phyloP scores from a whole-genome alignment of 2,329 filamentous ascomycete genomes.

The Magnaporthales sp. region DNA sequence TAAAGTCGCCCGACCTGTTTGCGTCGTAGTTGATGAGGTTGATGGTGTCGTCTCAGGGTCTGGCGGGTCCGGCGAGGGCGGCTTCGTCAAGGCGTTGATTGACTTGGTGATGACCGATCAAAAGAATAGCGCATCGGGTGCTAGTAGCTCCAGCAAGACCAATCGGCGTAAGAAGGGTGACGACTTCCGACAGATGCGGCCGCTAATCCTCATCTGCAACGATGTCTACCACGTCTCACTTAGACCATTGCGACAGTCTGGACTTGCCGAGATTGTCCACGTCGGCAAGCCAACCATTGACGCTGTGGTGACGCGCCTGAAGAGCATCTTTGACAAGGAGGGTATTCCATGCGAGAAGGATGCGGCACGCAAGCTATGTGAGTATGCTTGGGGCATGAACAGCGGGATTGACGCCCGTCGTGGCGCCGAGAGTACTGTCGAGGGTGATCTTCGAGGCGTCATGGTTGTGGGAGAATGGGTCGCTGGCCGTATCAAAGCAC shows the following conservation, averaged over 20 bases:
- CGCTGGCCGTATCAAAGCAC: slow-evolving; percentile 56
- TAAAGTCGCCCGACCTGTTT: slow-evolving; percentile 78
- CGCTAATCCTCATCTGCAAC: slow-evolving; percentile 91
- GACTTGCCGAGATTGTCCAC: slow-evolving; percentile 80
- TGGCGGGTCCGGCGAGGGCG: slow-evolving; percentile 72
- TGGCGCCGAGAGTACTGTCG: slow-evolving; percentile 58
- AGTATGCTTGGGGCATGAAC: slow-evolving; percentile 73
- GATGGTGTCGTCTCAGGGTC: slow-evolving; percentile 85
- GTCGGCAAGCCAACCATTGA: slow-evolving; percentile 84
- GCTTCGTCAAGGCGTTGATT: slow-evolving; percentile 90
- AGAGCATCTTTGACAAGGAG: slow-evolving; percentile 79
- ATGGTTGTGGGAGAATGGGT: slow-evolving; percentile 89
- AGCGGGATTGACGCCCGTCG: slow-evolving; percentile 61
- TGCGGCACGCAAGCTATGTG: slow-evolving; percentile 75
- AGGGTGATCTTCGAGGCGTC: slow-evolving; percentile 69
- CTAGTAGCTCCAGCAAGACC: slow-evolving; percentile 14
- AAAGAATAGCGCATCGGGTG: slow-evolving; percentile 50
- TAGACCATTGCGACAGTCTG: slow-evolving; percentile 75
- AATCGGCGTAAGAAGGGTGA: slow-evolving; percentile 60
- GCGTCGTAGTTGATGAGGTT: slow-evolving; percentile 92
- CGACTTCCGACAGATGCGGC: slow-evolving; percentile 77
- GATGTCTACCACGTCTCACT: slow-evolving; percentile 91
- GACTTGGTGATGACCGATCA: slow-evolving; percentile 83
- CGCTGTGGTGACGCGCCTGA: slow-evolving; percentile 73
- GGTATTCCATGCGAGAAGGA: slow-evolving; percentile 83